phyloP scores from a whole-genome alignment of 176 grass and related monocot genomes.

The Ampelocalamus luodianensis region DNA sequence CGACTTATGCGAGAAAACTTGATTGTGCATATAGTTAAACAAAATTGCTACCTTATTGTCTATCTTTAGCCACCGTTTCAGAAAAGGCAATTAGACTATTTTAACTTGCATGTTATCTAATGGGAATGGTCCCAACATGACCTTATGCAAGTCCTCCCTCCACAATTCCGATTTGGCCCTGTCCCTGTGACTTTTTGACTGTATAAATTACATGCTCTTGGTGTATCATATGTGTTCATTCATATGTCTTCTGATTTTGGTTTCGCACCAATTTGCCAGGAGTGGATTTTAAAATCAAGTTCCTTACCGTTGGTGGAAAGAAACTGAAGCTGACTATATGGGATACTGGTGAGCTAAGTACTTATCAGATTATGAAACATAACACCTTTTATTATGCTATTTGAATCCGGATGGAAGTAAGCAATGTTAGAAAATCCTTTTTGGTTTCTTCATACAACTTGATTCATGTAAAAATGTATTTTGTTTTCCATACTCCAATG shows the following conservation, averaged over 20 bases:
- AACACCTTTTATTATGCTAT: background rate
- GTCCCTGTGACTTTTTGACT: background rate
- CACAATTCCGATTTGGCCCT: background rate
- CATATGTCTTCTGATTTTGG: constrained; percentile 20
- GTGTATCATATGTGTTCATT: background rate
- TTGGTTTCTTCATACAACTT: background rate
- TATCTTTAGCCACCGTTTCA: background rate
- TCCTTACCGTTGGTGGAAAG: constrained; percentile 79
- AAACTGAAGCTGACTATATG: constrained; percentile 96
- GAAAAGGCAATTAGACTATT: background rate
- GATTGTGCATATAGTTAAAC: background rate
- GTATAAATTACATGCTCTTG: constrained; percentile 14
- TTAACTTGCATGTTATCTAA: background rate
- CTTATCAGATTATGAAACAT: background rate
- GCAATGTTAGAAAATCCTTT: background rate
- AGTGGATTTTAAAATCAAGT: constrained; percentile 96
- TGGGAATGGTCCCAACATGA: constrained; percentile 10
- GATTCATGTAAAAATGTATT: background rate
- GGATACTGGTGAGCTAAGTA: constrained; percentile 78
- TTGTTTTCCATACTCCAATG: background rate
- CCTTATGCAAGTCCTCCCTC: background rate
- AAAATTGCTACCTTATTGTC: background rate
- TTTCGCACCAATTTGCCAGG: constrained; percentile 57
- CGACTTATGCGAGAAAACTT: constrained; percentile 13
- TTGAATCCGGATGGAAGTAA: background rate